phyloP scores from a whole-genome alignment of 2,329 filamentous ascomycete genomes.

The Trichoderma gracile region DNA sequence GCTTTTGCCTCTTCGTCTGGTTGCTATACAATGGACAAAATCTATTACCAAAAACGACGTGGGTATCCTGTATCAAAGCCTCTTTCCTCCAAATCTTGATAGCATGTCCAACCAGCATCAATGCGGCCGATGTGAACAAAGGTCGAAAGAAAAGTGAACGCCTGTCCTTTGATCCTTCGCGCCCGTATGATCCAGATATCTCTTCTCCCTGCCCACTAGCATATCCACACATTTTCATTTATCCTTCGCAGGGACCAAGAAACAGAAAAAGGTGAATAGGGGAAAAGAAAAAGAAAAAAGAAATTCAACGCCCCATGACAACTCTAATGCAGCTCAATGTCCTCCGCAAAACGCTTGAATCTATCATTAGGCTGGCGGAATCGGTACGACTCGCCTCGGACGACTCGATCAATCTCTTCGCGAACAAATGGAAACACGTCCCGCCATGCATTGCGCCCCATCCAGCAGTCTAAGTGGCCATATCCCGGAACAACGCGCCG shows the following conservation, averaged over 20 bases:
- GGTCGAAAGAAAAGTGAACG: too few relatives aligned
- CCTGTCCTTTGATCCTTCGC: too few relatives aligned
- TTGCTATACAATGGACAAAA: too few relatives aligned
- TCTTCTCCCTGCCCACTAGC: background rate
- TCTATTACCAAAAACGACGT: too few relatives aligned
- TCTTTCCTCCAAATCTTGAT: too few relatives aligned
- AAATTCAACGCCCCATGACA: background rate
- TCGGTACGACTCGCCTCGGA: constrained; percentile 26
- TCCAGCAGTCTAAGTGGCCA: constrained; percentile 63
- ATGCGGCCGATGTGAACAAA: too few relatives aligned
- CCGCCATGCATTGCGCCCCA: constrained; percentile 59
- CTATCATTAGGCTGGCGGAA: constrained; percentile 22
- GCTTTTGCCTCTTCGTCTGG: too few relatives aligned
- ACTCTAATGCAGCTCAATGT: constrained; percentile 44
- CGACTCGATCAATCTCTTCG: constrained; percentile 56
- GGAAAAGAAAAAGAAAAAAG: background rate
- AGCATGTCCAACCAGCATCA: too few relatives aligned
- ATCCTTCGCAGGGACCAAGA: background rate
- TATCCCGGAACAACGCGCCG: constrained; percentile 57
- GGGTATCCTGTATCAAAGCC: too few relatives aligned
- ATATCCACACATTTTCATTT: background rate
- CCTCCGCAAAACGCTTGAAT: constrained; percentile 9
- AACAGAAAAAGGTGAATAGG: too few relatives aligned
- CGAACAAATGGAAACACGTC: constrained; percentile 60
- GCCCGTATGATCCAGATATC: background rate